These are phyloP conservation scores for Lophium mytilinum DNA, from an alignment of 495 filamentous ascomycete genomes.

Conservation along the genomic window DNA sequence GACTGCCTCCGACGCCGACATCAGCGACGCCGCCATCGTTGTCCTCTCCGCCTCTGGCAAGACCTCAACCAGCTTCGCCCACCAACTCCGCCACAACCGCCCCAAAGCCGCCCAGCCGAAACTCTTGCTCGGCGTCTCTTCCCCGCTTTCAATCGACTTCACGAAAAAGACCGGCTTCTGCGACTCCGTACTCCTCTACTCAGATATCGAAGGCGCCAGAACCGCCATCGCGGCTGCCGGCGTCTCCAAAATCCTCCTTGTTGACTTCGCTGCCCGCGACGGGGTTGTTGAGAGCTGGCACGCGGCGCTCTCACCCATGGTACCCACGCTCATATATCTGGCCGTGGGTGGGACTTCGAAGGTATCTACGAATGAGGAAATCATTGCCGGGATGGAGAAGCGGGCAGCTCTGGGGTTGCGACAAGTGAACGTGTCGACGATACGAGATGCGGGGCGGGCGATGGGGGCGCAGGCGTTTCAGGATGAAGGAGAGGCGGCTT, in stretches of 20 bases:
- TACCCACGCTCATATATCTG: constrained; percentile 26
- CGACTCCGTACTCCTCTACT: constrained; percentile 22
- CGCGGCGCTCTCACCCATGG: constrained; percentile 23
- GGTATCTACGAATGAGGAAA: constrained; percentile 28
- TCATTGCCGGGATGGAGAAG: neutral
- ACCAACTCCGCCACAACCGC: constrained; percentile 14
- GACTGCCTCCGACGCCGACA: constrained; percentile 39
- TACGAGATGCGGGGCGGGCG: constrained; percentile 35
- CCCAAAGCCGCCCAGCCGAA: constrained; percentile 8
- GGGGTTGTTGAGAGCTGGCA: constrained; percentile 34
- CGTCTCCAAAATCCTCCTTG: constrained; percentile 39
- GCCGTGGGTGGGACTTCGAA: constrained; percentile 39
- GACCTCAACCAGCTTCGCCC: constrained; percentile 18
- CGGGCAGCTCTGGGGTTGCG: constrained; percentile 19
- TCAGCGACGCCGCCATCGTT: constrained; percentile 34
- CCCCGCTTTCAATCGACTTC: neutral
- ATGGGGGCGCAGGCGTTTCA: constrained; percentile 55
- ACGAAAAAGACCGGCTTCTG: constrained; percentile 14
- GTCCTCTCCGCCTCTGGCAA: constrained; percentile 15
- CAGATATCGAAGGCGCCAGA: constrained; percentile 8
- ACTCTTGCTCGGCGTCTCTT: constrained; percentile 21
- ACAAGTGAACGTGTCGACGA: constrained; percentile 39
- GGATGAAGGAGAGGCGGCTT: constrained; percentile 42
- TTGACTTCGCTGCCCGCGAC: constrained; percentile 46
- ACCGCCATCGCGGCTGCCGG: constrained; percentile 16